These are phyloP conservation scores for Friedmanniomyces simplex DNA, from an alignment of 495 filamentous ascomycete genomes.

Conservation along the genomic window DNA sequence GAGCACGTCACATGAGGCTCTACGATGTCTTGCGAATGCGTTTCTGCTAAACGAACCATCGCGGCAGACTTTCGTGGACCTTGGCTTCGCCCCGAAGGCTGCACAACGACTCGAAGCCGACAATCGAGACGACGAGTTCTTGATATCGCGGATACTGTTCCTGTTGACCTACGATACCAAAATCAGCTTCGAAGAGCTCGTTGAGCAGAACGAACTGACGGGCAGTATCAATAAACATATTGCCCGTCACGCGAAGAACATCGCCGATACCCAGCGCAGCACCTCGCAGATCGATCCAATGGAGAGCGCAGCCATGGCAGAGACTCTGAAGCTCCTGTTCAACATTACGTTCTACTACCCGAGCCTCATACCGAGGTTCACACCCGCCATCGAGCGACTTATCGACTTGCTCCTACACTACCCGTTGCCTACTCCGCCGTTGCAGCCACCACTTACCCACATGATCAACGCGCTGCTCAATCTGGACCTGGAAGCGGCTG, in stretches of 20 bases:
- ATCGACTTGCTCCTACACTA: conserved; percentile 57
- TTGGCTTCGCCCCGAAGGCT: conserved; percentile 60
- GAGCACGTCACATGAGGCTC: conserved; percentile 56
- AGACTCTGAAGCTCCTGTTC: conserved; percentile 81
- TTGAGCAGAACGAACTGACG: conserved; percentile 59
- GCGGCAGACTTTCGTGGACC: conserved; percentile 70
- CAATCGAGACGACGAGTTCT: conserved; percentile 78
- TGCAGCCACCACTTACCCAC: conserved; percentile 50
- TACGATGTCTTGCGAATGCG: conserved; percentile 81
- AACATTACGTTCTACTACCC: conserved; percentile 70
- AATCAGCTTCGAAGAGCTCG: conserved; percentile 54
- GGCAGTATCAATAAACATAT: conserved; percentile 50
- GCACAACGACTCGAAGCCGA: conserved; percentile 67
- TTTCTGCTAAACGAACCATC: conserved; percentile 60
- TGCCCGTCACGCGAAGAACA: conserved; percentile 16
- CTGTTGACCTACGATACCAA: conserved; percentile 75
- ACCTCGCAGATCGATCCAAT: conserved; percentile 42
- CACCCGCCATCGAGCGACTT: conserved; percentile 56
- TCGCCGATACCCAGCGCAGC: conserved; percentile 7
- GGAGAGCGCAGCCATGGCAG: conserved; percentile 68
- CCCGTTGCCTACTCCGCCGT: conserved; percentile 44
- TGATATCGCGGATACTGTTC: conserved; percentile 72
- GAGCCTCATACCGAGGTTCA: conserved; percentile 48
- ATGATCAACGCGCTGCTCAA: conserved; percentile 75
- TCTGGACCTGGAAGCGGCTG: conserved; percentile 48